Percentiles rank a stretch among this genome's conserved stretches.
Evolutionary conservation across 1,139 yeast species (phyloP).

Genomic region (Pneumocystis jirovecii): DNA sequence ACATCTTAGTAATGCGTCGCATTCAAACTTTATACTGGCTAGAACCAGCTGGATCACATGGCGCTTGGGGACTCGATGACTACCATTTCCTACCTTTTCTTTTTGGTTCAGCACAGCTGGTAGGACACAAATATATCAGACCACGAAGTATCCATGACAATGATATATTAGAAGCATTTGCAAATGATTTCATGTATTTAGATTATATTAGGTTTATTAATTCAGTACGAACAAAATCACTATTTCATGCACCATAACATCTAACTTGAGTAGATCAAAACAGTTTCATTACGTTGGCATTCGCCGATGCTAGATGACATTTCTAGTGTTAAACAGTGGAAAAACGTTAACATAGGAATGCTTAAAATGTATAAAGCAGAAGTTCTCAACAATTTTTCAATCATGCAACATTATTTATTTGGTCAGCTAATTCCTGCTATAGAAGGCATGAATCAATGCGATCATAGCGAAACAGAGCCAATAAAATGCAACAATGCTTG

Average conservation of each 20-base stretch:
- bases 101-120: conserved; percentile 74
- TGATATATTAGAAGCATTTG: conserved; percentile 69
- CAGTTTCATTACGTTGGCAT: conserved; percentile 85
- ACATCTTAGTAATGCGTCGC: conserved; percentile 32
- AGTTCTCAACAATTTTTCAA: conserved; percentile 76
- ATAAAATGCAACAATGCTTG: conserved; percentile 33
- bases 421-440: conserved; percentile 33
- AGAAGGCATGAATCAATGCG: conserved; percentile 14
- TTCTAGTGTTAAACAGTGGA: conserved; percentile 82
- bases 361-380: conserved; percentile 89
- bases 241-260: background rate
- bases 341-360: conserved; percentile 53
- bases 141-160: conserved; percentile 77
- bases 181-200: conserved; percentile 64
- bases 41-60: conserved; percentile 91
- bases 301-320: conserved; percentile 97
- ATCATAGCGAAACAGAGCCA: conserved; percentile 18
- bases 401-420: conserved; percentile 84
- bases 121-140: conserved; percentile 63
- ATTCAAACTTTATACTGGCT: conserved; percentile 54
- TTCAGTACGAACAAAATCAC: conserved; percentile 1
- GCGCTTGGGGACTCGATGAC: conserved; percentile 96
- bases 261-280: conserved; percentile 34
- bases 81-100: conserved; percentile 83
- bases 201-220: conserved; percentile 79